phyloP scores from a whole-genome alignment of 129 eudicot species.

The Centella asiatica region DNA sequence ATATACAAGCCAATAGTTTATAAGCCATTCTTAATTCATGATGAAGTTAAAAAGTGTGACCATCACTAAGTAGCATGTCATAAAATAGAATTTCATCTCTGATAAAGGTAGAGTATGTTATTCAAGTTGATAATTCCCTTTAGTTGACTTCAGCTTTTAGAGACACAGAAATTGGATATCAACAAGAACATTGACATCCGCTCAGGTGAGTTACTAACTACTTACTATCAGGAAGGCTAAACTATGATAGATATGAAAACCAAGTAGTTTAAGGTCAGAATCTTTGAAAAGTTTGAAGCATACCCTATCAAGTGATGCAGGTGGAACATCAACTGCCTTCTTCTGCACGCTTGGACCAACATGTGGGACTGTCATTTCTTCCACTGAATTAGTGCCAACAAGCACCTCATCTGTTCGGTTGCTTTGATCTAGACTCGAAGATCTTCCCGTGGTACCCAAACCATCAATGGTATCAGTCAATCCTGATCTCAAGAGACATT shows the following conservation, averaged over 20 bases:
- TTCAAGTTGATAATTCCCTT: too few relatives aligned
- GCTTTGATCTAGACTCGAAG: conserved; percentile 22
- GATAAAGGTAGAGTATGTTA: too few relatives aligned
- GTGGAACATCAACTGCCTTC: conserved; percentile 36
- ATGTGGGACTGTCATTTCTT: conserved; percentile 22
- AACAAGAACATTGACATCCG: neutral
- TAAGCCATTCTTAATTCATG: too few relatives aligned
- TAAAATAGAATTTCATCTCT: too few relatives aligned
- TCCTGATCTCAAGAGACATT: conserved; percentile 83
- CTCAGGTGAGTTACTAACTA: too few relatives aligned
- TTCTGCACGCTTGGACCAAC: conserved; percentile 25
- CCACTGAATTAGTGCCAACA: conserved; percentile 15
- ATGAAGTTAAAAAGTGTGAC: too few relatives aligned
- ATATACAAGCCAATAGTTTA: too few relatives aligned
- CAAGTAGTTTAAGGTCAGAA: neutral
- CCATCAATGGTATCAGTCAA: conserved; percentile 29
- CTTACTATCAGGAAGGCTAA: neutral
- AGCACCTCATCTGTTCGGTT: conserved; percentile 22
- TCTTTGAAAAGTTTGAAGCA: neutral
- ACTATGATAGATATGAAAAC: neutral
- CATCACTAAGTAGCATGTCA: too few relatives aligned
- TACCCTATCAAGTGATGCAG: conserved; percentile 76
- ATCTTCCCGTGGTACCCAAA: conserved; percentile 13
- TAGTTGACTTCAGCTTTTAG: too few relatives aligned
- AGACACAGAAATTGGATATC: neutral